phyloP scores from a whole-genome alignment of 2,329 filamentous ascomycete genomes.

The Paracoccidioides brasiliensis region DNA sequence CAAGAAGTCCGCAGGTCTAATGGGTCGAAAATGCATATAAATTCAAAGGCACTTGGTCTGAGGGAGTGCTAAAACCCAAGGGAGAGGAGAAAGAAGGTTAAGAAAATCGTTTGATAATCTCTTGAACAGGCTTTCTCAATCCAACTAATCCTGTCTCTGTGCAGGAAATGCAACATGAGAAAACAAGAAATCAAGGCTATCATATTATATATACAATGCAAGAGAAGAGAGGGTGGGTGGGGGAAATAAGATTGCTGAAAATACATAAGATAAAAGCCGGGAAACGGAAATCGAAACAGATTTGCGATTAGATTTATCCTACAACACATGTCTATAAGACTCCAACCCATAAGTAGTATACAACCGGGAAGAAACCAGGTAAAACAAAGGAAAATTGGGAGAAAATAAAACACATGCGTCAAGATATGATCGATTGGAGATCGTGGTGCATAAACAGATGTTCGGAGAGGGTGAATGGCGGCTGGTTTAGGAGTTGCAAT shows the following conservation, averaged over 20 bases:
- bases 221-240: conserved; percentile 7
- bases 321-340: conserved; percentile 2
- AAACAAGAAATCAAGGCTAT: not conserved
- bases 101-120: not conserved
- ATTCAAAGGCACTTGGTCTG: not conserved
- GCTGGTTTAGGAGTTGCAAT: no score
- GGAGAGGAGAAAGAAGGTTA: not conserved
- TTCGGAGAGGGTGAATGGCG: not conserved
- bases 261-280: not conserved
- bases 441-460: not conserved
- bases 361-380: conserved; percentile 4
- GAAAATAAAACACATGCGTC: conserved; percentile 4
- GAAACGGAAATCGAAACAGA: not conserved
- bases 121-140: not conserved
- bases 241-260: conserved; percentile 2
- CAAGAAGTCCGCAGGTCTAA: not conserved
- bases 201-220: conserved; percentile 6
- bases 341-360: conserved; percentile 9
- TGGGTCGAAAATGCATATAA: not conserved
- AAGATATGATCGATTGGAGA: conserved; percentile 1
- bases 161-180: not conserved
- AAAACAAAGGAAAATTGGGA: not conserved
- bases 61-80: not conserved
- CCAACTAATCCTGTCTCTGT: not conserved
- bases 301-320: conserved; percentile 2